These are phyloP conservation scores for Dacryopinax spathularia DNA, from an alignment of 768 basidiomycete species.

Conservation along the genomic window DNA sequence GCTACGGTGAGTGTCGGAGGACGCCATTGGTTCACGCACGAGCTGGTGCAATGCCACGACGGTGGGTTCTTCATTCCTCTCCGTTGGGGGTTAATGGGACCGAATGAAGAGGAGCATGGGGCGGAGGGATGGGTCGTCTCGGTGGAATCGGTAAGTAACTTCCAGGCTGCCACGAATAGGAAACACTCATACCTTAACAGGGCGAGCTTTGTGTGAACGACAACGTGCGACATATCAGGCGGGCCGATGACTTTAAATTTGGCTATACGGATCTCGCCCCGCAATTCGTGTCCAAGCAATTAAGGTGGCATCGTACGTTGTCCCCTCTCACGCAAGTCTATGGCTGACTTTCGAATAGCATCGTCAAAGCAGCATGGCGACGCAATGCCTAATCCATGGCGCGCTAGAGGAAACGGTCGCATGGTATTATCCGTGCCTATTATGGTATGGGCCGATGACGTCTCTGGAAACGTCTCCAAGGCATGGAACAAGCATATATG, in stretches of 20 bases:
- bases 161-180: too few relatives aligned
- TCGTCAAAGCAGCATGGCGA: too few relatives aligned
- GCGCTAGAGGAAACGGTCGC: background rate
- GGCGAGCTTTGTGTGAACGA: too few relatives aligned
- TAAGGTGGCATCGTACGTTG: too few relatives aligned
- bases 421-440: slow-evolving; percentile 3
- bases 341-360: too few relatives aligned
- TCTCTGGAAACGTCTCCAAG: slow-evolving; percentile 11
- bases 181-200: too few relatives aligned
- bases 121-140: background rate
- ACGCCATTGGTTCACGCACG: background rate
- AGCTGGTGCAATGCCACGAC: background rate
- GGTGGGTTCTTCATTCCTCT: background rate
- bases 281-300: too few relatives aligned
- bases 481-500: slow-evolving; percentile 6
- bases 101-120: background rate
- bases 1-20: background rate
- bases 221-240: too few relatives aligned
- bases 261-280: too few relatives aligned
- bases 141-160: too few relatives aligned
- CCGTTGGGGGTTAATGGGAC: background rate
- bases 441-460: slow-evolving; percentile 10
- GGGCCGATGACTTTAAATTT: too few relatives aligned
- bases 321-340: too few relatives aligned
- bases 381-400: slow-evolving; percentile 7